Conservation (phyloP, 2,329 filamentous ascomycete species). For the Verticillium albo-atrum region DNA sequence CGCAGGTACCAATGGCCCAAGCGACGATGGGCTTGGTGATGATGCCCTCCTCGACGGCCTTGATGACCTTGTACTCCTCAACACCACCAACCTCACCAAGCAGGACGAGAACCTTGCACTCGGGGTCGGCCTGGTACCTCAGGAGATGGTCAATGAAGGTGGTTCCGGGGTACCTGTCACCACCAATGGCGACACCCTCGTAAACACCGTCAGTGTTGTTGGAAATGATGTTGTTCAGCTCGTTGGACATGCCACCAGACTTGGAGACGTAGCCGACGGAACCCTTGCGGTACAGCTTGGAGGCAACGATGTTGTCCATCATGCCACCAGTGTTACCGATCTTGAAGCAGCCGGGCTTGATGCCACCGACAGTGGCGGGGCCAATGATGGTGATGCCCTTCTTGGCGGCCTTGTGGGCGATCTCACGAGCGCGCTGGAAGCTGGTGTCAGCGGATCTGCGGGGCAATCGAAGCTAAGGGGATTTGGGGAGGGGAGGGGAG, state of each 20-base stretch:
- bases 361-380: constrained; percentile 95
- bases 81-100: constrained; percentile 99
- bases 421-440: constrained; percentile 85
- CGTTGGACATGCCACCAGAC: constrained; percentile 99
- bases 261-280: constrained; percentile 99
- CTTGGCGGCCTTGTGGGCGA: constrained; percentile 92
- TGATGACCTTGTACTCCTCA: constrained; percentile 99
- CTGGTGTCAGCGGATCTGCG: not conserved
- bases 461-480: constrained; percentile 17
- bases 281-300: constrained; percentile 99
- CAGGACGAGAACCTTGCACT: constrained; percentile 94
- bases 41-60: constrained; percentile 87
- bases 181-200: constrained; percentile 98
- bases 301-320: constrained; percentile 99
- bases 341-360: constrained; percentile 99
- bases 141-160: constrained; percentile 99
- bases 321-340: constrained; percentile 99
- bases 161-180: constrained; percentile 97
- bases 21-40: constrained; percentile 99
- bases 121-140: constrained; percentile 91
- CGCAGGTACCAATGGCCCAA: constrained; percentile 98
- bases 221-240: constrained; percentile 98
- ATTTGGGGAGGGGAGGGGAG: not conserved
- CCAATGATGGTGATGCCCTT: constrained; percentile 99
- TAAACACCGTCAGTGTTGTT: constrained; percentile 97